Conservation (phyloP, 352 stramenopile species). For the Phytophthora pistaciae region DNA sequence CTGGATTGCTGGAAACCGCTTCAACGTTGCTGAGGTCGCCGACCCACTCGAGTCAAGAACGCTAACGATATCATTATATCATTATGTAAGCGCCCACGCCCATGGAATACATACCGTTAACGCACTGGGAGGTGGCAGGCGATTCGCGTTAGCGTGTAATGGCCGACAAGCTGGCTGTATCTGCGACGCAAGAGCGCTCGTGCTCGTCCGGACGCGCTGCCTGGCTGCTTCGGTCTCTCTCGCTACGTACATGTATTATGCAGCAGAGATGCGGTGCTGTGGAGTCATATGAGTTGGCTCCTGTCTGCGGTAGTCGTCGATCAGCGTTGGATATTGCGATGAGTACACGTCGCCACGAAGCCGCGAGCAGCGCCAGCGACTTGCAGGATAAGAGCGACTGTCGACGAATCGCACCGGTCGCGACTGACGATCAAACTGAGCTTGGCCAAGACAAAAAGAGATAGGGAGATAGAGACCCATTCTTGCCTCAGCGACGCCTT, state of each 20-base stretch:
- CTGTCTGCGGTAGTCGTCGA: neutral
- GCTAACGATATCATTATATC: neutral
- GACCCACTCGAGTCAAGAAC: neutral
- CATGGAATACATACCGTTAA: slow-evolving; percentile 16
- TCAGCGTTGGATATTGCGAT: neutral
- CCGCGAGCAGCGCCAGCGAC: neutral
- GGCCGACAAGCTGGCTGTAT: neutral
- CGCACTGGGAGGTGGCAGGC: slow-evolving; percentile 18
- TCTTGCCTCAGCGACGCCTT: neutral
- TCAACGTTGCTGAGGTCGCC: neutral
- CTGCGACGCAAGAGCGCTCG: slow-evolving; percentile 8
- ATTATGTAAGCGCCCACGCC: neutral
- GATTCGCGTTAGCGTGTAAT: slow-evolving; percentile 10
- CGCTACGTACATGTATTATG: neutral
- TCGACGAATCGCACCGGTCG: neutral
- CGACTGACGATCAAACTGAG: neutral
- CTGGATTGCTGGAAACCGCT: neutral
- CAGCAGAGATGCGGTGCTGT: neutral
- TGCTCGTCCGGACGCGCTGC: neutral
- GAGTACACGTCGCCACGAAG: neutral
- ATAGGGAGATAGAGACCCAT: neutral
- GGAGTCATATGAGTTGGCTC: neutral
- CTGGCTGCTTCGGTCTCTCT: neutral
- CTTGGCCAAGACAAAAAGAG: neutral
- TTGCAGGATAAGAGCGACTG: neutral